Evolutionary conservation across 306 rosid species (phyloP), one percentile per base, ranked within the genome.

Genomic region (Cucurbita ficifolia): DNA sequence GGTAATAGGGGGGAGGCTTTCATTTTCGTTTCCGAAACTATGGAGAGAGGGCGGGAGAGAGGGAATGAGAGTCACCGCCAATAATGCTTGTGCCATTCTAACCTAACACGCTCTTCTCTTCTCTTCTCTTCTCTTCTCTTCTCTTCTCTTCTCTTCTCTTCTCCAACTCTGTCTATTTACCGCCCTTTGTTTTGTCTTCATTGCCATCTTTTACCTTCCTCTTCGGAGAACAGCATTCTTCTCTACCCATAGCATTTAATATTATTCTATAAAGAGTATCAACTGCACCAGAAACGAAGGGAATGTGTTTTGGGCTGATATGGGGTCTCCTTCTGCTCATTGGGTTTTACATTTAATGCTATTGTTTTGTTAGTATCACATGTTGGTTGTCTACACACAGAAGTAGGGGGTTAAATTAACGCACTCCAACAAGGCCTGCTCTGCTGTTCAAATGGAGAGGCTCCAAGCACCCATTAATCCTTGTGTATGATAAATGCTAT

Each of bases 71-170:
- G 87, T 67, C 87, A 83, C 88, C 83, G 82, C 90, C 97, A 94
- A 94, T 94, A 94, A 90, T 87, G 96, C 87, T 89, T 86, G 84
- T 87, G 92, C 78, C 86, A 86, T 86, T 86, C 81, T 75, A 86
- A 88, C 83, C 84, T 84, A 87, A 89, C 88, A 88, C 90, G 63
- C 76, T 79, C 79, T 29, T 50, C 52, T 76, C 59, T 78, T 42
- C 82, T 74, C 58, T 78, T 46, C 81, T 55, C 61, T 55, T 55
- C n/a, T n/a, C n/a, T n/a, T n/a, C n/a, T n/a, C n/a, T n/a, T n/a
- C n/a, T n/a, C n/a, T n/a, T n/a, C n/a, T n/a, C n/a, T n/a, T n/a
- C 76, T 79, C 79, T 29, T 50, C 52, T 76, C 62, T 10, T 57
- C 62, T 57, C 24, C 8, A 22, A 24, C 62, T 10, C 62, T 10